phyloP scores from a whole-genome alignment of 1,139 yeast species.

The Suhomyces anneliseae region DNA sequence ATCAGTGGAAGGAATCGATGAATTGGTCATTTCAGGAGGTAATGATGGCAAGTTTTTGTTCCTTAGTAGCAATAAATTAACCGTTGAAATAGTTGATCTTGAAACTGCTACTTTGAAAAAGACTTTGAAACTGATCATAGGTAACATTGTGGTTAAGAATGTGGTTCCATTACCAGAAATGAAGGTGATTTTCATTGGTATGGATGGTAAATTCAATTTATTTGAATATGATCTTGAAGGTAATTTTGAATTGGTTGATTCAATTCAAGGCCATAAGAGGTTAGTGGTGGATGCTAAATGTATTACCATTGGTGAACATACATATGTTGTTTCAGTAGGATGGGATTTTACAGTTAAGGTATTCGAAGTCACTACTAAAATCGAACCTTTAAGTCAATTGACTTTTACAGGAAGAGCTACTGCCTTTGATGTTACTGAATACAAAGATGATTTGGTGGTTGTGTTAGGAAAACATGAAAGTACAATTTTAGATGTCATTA shows the following conservation, averaged over 20 bases:
- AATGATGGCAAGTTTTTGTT: constrained; percentile 16
- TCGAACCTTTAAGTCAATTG: constrained; percentile 28
- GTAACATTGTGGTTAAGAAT: constrained; percentile 36
- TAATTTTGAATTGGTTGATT: not conserved
- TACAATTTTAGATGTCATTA: constrained; percentile 54
- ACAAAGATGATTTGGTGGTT: constrained; percentile 33
- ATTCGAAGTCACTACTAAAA: constrained; percentile 27
- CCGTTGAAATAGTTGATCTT: constrained; percentile 21
- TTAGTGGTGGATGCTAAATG: constrained; percentile 34
- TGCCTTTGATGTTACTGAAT: constrained; percentile 40
- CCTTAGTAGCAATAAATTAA: constrained; percentile 28
- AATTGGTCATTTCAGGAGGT: constrained; percentile 27
- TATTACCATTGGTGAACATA: constrained; percentile 17
- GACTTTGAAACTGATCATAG: constrained; percentile 19
- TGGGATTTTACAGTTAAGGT: constrained; percentile 55
- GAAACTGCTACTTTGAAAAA: constrained; percentile 6
- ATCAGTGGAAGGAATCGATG: constrained; percentile 15
- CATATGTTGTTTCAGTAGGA: constrained; percentile 57
- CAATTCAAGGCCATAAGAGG: constrained; percentile 30
- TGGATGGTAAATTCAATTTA: constrained; percentile 36
- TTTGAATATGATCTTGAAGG: constrained; percentile 13
- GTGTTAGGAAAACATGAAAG: constrained; percentile 61
- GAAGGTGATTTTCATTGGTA: constrained; percentile 33
- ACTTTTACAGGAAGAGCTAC: constrained; percentile 46
- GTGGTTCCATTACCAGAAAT: constrained; percentile 21